These are phyloP conservation scores for Aspergillus latus DNA, from an alignment of 2,329 filamentous ascomycete genomes.

Conservation along the genomic window DNA sequence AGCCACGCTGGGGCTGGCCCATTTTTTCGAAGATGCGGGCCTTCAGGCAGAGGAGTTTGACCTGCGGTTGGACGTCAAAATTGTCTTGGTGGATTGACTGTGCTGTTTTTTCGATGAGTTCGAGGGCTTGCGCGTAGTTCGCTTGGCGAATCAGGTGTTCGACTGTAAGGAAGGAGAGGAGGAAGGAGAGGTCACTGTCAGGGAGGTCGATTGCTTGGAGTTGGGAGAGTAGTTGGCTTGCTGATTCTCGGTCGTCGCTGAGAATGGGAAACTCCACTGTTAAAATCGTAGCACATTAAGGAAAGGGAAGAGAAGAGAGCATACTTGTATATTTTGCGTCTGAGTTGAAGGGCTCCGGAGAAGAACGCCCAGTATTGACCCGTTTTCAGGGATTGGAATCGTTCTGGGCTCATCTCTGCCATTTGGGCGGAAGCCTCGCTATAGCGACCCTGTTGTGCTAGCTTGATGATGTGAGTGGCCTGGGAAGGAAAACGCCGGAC, in stretches of 20 bases:
- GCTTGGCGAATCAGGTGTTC: slow-evolving; percentile 58
- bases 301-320: slow-evolving; percentile 1
- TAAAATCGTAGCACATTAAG: neutral
- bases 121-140: slow-evolving; percentile 55
- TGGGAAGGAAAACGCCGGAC: neutral
- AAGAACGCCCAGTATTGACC: slow-evolving; percentile 58
- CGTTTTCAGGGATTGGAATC: slow-evolving; percentile 71
- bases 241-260: slow-evolving; percentile 58
- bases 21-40: slow-evolving; percentile 67
- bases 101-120: slow-evolving; percentile 54
- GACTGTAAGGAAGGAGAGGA: slow-evolving; percentile 60
- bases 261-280: slow-evolving; percentile 9
- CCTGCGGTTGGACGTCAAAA: slow-evolving; percentile 65
- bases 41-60: slow-evolving; percentile 72
- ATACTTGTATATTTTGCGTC: slow-evolving; percentile 45
- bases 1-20: slow-evolving; percentile 70
- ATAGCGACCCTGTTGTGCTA: slow-evolving; percentile 68
- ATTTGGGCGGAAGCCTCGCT: slow-evolving; percentile 64
- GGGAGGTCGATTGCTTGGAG: slow-evolving; percentile 54
- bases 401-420: slow-evolving; percentile 59
- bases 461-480: slow-evolving; percentile 29
- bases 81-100: slow-evolving; percentile 54
- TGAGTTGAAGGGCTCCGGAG: slow-evolving; percentile 44
- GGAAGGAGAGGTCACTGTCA: slow-evolving; percentile 61
- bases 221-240: slow-evolving; percentile 57